These are phyloP conservation scores for Plantago coronopus DNA, from an alignment of 305 asterid genomes.

Conservation along the genomic window DNA sequence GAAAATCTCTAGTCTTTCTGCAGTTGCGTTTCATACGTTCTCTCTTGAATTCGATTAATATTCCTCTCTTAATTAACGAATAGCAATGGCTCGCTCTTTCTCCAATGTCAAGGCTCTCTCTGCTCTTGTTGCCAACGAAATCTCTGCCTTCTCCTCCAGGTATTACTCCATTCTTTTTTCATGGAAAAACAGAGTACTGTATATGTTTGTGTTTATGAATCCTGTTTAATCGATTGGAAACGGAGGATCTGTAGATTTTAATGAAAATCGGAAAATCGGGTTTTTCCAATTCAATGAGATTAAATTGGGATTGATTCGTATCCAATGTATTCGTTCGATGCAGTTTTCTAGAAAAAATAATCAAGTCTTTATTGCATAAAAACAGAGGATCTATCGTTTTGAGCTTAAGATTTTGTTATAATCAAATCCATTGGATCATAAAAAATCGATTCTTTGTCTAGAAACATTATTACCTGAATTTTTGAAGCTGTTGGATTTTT, in stretches of 20 bases:
- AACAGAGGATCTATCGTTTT: no score
- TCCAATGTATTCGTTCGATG: not conserved
- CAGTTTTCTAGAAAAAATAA: no score
- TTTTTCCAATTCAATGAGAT: no score
- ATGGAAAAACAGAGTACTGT: no score
- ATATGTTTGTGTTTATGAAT: not conserved
- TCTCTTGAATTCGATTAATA: not conserved
- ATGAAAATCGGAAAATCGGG: no score
- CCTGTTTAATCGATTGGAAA: not conserved
- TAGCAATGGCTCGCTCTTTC: conserved; percentile 48
- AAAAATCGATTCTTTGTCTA: no score
- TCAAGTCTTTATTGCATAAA: no score
- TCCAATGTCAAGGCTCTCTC: conserved; percentile 42
- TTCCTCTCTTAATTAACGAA: not conserved
- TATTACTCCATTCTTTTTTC: not conserved
- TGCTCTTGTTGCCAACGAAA: conserved; percentile 36
- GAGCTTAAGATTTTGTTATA: no score
- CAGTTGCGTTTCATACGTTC: conserved; percentile 1
- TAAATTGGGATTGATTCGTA: no score
- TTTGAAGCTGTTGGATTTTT: no score
- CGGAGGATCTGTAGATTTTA: not conserved
- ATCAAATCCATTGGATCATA: no score
- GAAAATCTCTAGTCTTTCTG: conserved; percentile 1
- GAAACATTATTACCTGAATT: no score
- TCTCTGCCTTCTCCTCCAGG: conserved; percentile 5